These are phyloP conservation scores for Lactuca sativa DNA, from an alignment of 129 eudicot species.

Conservation along the genomic window DNA sequence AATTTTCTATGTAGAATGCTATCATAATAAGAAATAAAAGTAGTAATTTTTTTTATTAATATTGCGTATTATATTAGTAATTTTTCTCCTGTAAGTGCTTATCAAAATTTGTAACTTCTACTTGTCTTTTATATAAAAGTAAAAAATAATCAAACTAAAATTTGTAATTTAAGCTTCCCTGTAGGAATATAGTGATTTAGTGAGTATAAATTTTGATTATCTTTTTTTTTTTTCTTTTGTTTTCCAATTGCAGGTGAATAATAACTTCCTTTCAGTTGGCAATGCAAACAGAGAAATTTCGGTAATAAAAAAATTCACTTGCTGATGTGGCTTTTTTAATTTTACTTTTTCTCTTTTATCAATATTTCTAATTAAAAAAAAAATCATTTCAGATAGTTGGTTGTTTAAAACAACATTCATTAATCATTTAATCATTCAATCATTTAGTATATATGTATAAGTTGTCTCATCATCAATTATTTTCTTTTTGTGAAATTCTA, in stretches of 20 bases:
- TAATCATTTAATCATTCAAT: too few relatives aligned
- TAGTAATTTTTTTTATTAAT: too few relatives aligned
- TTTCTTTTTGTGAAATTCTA: background rate
- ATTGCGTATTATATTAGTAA: too few relatives aligned
- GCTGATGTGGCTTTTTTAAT: conserved; percentile 15
- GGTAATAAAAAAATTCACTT: conserved; percentile 33
- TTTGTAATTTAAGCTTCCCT: background rate
- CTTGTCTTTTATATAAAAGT: background rate
- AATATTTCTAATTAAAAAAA: too few relatives aligned
- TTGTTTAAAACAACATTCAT: too few relatives aligned
- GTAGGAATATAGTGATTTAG: background rate
- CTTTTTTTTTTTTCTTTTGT: background rate
- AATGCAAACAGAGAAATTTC: conserved; percentile 82
- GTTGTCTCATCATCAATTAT: background rate
- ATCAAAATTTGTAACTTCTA: conserved; percentile 10
- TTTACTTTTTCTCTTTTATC: background rate
- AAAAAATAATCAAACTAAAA: background rate
- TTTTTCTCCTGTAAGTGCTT: background rate
- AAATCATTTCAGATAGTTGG: too few relatives aligned
- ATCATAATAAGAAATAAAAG: too few relatives aligned
- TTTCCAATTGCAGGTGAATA: conserved; percentile 68
- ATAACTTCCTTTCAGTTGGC: conserved; percentile 89
- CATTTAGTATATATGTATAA: background rate
- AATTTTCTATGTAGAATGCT: too few relatives aligned
- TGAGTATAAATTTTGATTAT: conserved; percentile 6